These are phyloP conservation scores for Chalaropsis ovoidea DNA, from an alignment of 2,329 filamentous ascomycete genomes.

Conservation along the genomic window DNA sequence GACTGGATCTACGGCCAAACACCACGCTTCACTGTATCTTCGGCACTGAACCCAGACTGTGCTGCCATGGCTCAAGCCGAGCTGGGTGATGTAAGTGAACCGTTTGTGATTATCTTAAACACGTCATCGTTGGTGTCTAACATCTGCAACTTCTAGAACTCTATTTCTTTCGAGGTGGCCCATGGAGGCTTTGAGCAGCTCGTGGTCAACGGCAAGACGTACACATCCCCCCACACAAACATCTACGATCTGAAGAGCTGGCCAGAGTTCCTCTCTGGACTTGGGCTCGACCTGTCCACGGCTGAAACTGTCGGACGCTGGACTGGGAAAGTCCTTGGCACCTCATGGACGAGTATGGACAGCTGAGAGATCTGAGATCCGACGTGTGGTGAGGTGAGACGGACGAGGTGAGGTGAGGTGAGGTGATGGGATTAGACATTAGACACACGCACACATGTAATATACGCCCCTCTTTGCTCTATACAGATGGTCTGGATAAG, in stretches of 20 bases:
- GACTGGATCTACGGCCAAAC: conserved; percentile 81
- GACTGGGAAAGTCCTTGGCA: conserved; percentile 23
- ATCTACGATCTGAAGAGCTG: conserved; percentile 25
- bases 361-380: background rate
- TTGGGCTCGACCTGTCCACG: conserved; percentile 9
- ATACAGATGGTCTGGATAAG: too few relatives aligned
- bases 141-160: conserved; percentile 23
- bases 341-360: conserved; percentile 19
- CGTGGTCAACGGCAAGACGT: conserved; percentile 27
- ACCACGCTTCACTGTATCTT: conserved; percentile 67
- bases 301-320: conserved; percentile 16
- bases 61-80: conserved; percentile 44
- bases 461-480: too few relatives aligned
- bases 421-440: too few relatives aligned
- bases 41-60: conserved; percentile 49
- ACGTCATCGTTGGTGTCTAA: background rate
- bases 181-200: conserved; percentile 35
- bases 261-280: conserved; percentile 15
- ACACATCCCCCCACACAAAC: conserved; percentile 2
- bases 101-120: background rate
- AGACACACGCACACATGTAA: too few relatives aligned
- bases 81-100: conserved; percentile 37
- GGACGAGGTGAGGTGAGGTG: too few relatives aligned
- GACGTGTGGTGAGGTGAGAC: too few relatives aligned
- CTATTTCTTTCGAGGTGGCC: conserved; percentile 33